A percentile compares a stretch with the other conserved stretches of the same genome.
phyloP scores from a whole-genome alignment of 768 basidiomycete species.

The Leccinum subgranulosum region DNA sequence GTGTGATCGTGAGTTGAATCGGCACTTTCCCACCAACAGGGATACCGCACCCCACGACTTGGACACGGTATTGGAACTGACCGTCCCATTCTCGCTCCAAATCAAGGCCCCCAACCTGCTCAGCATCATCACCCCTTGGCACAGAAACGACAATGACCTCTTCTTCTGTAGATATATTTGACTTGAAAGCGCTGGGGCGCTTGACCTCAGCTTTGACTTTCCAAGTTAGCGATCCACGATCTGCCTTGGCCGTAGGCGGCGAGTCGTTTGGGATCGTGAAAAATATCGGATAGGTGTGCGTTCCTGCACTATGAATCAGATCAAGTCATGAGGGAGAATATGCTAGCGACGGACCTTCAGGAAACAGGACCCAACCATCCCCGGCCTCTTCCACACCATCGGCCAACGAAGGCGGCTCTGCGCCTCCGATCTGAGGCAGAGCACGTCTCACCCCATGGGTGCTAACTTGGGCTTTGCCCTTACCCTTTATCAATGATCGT shows the following conservation, averaged over 20 bases:
- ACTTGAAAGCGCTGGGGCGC: conserved; percentile 74
- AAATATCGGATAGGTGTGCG: conserved; percentile 92
- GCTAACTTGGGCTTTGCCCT: conserved; percentile 26
- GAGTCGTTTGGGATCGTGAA: conserved; percentile 79
- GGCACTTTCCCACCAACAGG: conserved; percentile 82
- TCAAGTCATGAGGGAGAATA: not conserved
- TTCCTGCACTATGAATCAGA: conserved; percentile 67
- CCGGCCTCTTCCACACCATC: conserved; percentile 32
- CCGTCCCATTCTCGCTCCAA: conserved; percentile 91
- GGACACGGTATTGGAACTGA: conserved; percentile 78
- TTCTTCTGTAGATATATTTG: conserved; percentile 63
- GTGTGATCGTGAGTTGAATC: conserved; percentile 76
- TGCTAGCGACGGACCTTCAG: conserved; percentile 56
- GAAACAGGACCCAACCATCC: conserved; percentile 82
- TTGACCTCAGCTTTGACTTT: conserved; percentile 77
- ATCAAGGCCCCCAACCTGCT: conserved; percentile 74
- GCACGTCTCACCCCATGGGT: not conserved
- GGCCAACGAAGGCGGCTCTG: conserved; percentile 21
- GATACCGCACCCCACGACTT: conserved; percentile 71
- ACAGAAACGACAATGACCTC: conserved; percentile 74
- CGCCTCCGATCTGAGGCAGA: conserved; percentile 29
- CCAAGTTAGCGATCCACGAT: conserved; percentile 79
- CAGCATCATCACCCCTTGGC: conserved; percentile 46
- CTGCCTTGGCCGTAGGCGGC: conserved; percentile 73
- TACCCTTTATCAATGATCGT: conserved; percentile 26